Base-by-base conservation (phyloP, 2,329 filamentous ascomycete genomes). In the Paracamarosporium sp. region DNA sequence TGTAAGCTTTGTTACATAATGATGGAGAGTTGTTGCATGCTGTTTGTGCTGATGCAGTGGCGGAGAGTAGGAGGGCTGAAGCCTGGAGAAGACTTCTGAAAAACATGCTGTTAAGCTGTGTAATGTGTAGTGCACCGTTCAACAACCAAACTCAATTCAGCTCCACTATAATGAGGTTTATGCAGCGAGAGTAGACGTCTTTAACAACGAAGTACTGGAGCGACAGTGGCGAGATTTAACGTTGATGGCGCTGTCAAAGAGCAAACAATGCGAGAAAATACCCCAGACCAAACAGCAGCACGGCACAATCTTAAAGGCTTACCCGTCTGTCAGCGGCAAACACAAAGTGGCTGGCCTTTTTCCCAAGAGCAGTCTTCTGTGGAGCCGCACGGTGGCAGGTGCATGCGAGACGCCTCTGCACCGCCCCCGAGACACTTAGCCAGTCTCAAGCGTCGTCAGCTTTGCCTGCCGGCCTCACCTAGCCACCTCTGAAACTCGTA, bases 21-120 rank as follows among this genome's bases (percentile, higher is more conserved):
- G 82, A 79, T 0, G 90, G 90, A 0, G 90, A 92, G 81, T 94
- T 94, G 79, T 95, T 95, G 84, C 92, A 95, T 30, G 88, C 86
- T 63, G 70, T 74, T 51, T 76, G 70, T 55, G 74, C 74, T 5
- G 68, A 67, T 48, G 60, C 60, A 53, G 65, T 59, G 12, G 64
- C 55, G 58, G 59, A 72, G 62, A 76, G 62, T 15, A 72, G 33
- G 22, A 76, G 51, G 22, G 68, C 61, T 5, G 71, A 58, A 24
- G 67, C 66, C 48, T 64, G 67, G 35, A 75, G 55, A 17, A 74
- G 38, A 44, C 44, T 69, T 65, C 56, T 61, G 51, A 69, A 60
- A 47, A 73, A 71, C 74, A 76, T 76, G 15, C 35, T 70, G 65
- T 40, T 44, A 35, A 45, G 41, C 33, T 53, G 15, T 36, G 25